Base-by-base conservation (phyloP, 2,329 filamentous ascomycete species). In the Nannizziopsis arthrosporioides region DNA sequence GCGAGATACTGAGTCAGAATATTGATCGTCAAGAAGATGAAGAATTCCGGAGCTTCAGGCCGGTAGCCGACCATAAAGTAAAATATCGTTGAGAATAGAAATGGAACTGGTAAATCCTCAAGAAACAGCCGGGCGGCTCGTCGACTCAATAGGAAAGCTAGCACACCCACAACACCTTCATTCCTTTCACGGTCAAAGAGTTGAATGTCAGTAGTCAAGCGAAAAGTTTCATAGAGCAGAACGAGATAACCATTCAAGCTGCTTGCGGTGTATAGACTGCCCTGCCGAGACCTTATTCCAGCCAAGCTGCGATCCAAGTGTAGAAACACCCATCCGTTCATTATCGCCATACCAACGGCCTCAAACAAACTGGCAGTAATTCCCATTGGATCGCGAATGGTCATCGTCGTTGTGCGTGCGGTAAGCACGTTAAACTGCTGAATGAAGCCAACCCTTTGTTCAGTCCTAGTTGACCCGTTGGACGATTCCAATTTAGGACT, bases 11-110 rank as follows among this genome's bases (percentile, higher is more conserved):
- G 84, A 39, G 78, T 80, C 2, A 88, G 62, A 3, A 89, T 62
- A 0, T 80, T 75, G 34, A 87, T 71, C 2, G 73, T 69, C 54
- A 88, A 82, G 66, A 87, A 89, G 0, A 74, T 79, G 50, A 89
- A 80, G 62, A 87, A 88, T 47, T 82, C 77, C 1, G 58, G 64
- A 0, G 73, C 76, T 7, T 80, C 74, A 2, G 73, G 70, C 41
- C 84, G 77, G 55, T 87, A 85, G 0, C 82, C 83, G 5, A 79
- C 77, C 81, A 88, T 86, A 61, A 85, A 88, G 62, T 88, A 89
- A 58, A 80, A 81, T 6, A 88, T 81, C 1, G 80, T 65, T 5
- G 80, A 80, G 58, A 82, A 88, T 2, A 86, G 61, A 12, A 86
- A 72, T 0, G 84, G 84, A 1, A 86, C 82, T 0, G 82, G 81